Percentiles rank a stretch among this genome's conserved stretches.
Conservation (phyloP, 805 yeast species). For the Saccharomycopsis amapae region DNA sequence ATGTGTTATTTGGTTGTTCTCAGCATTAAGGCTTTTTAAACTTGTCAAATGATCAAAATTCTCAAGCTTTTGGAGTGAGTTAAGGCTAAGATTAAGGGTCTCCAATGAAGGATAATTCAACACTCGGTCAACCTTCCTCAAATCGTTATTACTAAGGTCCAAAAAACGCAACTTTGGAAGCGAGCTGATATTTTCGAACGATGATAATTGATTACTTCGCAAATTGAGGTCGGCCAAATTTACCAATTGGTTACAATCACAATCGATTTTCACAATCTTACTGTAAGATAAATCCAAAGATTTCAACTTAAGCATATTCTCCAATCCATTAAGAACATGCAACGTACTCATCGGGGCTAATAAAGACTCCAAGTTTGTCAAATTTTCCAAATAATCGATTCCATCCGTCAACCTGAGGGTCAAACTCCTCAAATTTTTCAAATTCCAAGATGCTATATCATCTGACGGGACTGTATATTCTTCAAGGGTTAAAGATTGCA, state of each 20-base stretch:
- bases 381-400: background rate
- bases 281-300: background rate
- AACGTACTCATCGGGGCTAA: too few species aligned
- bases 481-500: background rate
- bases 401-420: background rate
- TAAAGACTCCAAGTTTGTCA: background rate
- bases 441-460: too few species aligned
- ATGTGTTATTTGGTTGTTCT: too few species aligned
- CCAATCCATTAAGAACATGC: background rate
- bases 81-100: too few species aligned
- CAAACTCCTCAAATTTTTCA: background rate
- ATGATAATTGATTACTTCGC: background rate
- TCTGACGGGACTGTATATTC: too few species aligned
- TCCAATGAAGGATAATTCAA: too few species aligned
- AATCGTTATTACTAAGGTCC: background rate
- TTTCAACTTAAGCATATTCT: background rate
- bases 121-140: background rate
- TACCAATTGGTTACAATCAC: background rate
- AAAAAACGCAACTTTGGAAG: background rate
- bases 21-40: too few species aligned
- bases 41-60: too few species aligned
- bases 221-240: background rate
- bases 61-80: too few species aligned
- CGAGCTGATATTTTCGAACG: background rate
- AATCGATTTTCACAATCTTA: too few species aligned